These are phyloP conservation scores for Yarrowia osloensis DNA, from an alignment of 805 yeast species.

Conservation along the genomic window DNA sequence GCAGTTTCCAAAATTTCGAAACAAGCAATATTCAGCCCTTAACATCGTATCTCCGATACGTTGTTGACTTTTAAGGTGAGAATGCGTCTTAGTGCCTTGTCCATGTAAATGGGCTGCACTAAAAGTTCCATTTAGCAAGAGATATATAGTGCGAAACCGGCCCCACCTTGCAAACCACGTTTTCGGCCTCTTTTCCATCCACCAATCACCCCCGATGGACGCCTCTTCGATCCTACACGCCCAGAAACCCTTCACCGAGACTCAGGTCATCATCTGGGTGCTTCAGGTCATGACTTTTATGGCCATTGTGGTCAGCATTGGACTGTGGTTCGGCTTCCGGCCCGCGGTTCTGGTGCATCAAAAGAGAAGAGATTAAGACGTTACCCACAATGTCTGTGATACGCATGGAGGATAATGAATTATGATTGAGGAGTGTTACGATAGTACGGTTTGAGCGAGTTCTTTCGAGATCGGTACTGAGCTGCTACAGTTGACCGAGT, in stretches of 20 bases:
- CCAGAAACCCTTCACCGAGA: conserved; percentile 2
- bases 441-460: too few relatives aligned
- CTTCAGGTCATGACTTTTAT: conserved; percentile 5
- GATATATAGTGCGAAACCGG: background rate
- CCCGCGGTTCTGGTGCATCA: background rate
- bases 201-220: background rate
- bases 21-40: background rate
- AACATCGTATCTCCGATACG: background rate
- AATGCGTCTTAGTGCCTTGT: background rate
- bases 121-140: background rate
- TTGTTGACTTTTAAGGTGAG: background rate
- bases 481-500: too few relatives aligned
- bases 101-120: conserved; percentile 9
- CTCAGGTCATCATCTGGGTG: conserved; percentile 7
- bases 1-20: background rate
- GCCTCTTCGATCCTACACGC: background rate
- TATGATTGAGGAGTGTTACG: background rate
- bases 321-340: conserved; percentile 1
- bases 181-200: too few relatives aligned
- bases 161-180: background rate
- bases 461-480: too few relatives aligned
- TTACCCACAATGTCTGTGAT: too few relatives aligned
- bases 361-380: background rate
- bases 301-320: background rate
- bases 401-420: background rate